Percentiles rank a stretch among this genome's conserved stretches.
phyloP scores from a whole-genome alignment of 2,329 filamentous ascomycete genomes.

The Blastomyces percursus region DNA sequence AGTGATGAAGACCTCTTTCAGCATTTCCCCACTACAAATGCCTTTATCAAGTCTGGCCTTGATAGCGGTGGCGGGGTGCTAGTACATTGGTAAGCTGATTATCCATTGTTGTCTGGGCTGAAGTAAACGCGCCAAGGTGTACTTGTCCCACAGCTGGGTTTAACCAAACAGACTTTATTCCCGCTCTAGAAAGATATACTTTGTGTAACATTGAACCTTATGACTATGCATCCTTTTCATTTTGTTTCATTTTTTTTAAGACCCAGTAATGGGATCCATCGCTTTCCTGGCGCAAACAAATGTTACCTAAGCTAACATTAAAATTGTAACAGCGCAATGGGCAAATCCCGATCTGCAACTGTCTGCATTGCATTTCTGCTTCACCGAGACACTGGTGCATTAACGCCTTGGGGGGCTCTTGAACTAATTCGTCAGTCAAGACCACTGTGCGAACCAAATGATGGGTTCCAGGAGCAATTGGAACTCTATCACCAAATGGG shows the following conservation, averaged over 20 bases:
- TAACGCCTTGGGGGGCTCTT: constrained; percentile 54
- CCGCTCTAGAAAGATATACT: background rate
- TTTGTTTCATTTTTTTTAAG: background rate
- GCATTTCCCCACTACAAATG: constrained; percentile 65
- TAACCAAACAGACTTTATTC: background rate
- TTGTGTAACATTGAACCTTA: background rate
- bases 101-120: background rate
- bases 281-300: background rate
- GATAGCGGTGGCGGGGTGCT: constrained; percentile 47
- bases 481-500: constrained; percentile 80
- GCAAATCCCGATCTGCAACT: constrained; percentile 84
- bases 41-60: constrained; percentile 72
- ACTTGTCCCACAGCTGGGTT: background rate
- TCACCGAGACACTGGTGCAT: constrained; percentile 45
- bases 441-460: constrained; percentile 75
- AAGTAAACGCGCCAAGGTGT: background rate
- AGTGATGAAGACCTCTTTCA: constrained; percentile 78
- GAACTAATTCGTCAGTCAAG: constrained; percentile 57
- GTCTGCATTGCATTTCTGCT: constrained; percentile 78
- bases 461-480: constrained; percentile 83
- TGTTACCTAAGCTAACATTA: constrained; percentile 1
- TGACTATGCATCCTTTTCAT: background rate
- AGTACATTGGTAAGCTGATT: constrained; percentile 55
- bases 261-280: background rate
- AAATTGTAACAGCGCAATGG: constrained; percentile 62